A percentile compares a stretch with the other conserved stretches of the same genome.
phyloP scores from a whole-genome alignment of 1,284 basidiomycete species.

The Rhodotorula sp. region DNA sequence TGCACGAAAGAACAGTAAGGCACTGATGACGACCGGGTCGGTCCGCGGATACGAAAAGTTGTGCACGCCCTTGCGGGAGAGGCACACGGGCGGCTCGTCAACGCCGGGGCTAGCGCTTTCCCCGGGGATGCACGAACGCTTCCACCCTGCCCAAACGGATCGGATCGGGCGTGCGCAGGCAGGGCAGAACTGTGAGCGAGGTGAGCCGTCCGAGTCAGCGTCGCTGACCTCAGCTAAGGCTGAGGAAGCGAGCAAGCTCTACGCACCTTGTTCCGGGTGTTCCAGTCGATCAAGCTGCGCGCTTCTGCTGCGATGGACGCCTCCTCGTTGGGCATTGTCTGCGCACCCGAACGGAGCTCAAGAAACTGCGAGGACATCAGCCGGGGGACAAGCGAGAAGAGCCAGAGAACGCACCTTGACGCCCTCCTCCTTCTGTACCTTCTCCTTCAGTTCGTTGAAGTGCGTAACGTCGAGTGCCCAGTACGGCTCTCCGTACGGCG shows the following conservation, averaged over 20 bases:
- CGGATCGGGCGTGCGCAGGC: slow-evolving; percentile 80
- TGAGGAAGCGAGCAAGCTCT: slow-evolving; percentile 8
- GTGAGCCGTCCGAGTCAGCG: not conserved
- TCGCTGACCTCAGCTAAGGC: not conserved
- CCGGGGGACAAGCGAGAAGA: not conserved
- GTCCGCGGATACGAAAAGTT: slow-evolving; percentile 84
- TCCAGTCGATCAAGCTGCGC: slow-evolving; percentile 85
- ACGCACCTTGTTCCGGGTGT: slow-evolving; percentile 72
- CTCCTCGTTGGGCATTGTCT: slow-evolving; percentile 58
- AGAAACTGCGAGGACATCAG: slow-evolving; percentile 59
- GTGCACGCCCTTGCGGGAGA: slow-evolving; percentile 71
- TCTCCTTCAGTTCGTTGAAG: slow-evolving; percentile 57
- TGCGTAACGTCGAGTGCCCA: slow-evolving; percentile 74
- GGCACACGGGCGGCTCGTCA: slow-evolving; percentile 35
- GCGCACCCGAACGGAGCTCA: slow-evolving; percentile 54
- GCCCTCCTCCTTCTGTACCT: slow-evolving; percentile 52
- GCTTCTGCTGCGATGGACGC: slow-evolving; percentile 74
- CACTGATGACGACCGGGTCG: slow-evolving; percentile 72
- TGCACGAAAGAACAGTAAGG: not conserved
- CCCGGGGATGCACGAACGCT: slow-evolving; percentile 71
- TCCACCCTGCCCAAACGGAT: slow-evolving; percentile 95
- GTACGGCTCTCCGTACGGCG: slow-evolving; percentile 71
- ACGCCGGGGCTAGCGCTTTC: slow-evolving; percentile 68
- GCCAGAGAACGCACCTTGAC: not conserved
- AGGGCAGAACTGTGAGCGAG: slow-evolving; percentile 70